A percentile compares a stretch with the other conserved stretches of the same genome.
phyloP scores from a whole-genome alignment of 331 rosid species.

The Rhamnella rubrinervis region DNA sequence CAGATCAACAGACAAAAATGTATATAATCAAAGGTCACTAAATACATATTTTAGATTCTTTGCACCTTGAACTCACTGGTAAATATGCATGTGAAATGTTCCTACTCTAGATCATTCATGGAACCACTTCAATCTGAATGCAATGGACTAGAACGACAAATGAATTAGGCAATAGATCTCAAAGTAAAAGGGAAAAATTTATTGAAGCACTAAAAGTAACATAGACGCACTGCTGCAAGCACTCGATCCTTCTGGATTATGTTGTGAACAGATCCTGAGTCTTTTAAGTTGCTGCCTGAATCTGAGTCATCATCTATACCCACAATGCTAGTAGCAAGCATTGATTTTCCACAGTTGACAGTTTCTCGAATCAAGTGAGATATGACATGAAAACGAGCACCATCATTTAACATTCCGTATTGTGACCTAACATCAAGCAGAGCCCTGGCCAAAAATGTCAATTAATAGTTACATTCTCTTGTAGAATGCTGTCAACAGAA shows the following conservation, averaged over 20 bases:
- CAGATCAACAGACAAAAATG: not conserved
- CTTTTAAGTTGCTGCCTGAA: conserved; percentile 47
- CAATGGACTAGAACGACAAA: not conserved
- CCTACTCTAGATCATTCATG: not conserved
- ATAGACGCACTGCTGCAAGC: conserved; percentile 71
- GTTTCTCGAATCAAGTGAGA: conserved; percentile 94
- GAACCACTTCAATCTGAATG: conserved; percentile 1
- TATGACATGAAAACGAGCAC: conserved; percentile 89
- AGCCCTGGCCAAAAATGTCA: conserved; percentile 60
- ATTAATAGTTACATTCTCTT: conserved; percentile 30
- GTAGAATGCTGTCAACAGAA: conserved; percentile 6
- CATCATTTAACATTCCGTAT: conserved; percentile 77
- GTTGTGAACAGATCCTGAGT: conserved; percentile 72
- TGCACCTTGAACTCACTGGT: not conserved
- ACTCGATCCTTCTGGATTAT: conserved; percentile 93
- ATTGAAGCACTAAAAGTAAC: conserved; percentile 12
- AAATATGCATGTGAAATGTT: not conserved
- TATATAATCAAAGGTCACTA: not conserved
- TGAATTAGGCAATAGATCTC: not conserved
- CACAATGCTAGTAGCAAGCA: conserved; percentile 80
- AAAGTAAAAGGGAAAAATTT: not conserved
- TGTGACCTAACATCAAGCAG: conserved; percentile 88
- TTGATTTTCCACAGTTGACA: conserved; percentile 73
- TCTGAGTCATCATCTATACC: conserved; percentile 68
- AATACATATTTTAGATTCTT: not conserved